These are phyloP conservation scores for Pseudocercospora cruenta DNA, from an alignment of 2,329 filamentous ascomycete genomes.

Conservation along the genomic window DNA sequence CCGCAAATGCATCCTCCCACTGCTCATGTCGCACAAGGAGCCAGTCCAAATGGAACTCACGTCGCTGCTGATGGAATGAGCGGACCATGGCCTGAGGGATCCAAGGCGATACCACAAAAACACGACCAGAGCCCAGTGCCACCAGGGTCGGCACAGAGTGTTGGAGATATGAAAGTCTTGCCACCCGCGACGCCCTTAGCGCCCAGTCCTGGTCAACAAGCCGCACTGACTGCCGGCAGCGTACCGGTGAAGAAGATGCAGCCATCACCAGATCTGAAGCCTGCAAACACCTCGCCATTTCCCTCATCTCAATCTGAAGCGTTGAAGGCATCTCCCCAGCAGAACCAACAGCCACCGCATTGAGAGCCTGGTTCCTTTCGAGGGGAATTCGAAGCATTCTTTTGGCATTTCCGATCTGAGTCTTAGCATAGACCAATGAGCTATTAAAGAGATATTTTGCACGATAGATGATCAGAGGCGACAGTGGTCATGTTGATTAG, in stretches of 20 bases:
- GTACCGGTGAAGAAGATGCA: conserved; percentile 38
- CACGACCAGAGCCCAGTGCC: conserved; percentile 34
- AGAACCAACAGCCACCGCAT: background rate
- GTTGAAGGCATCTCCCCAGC: background rate
- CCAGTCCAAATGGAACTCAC: conserved; percentile 23
- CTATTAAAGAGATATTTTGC: background rate
- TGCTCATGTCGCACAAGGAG: conserved; percentile 9
- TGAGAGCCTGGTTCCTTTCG: background rate
- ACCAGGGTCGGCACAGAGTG: conserved; percentile 20
- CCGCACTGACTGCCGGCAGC: conserved; percentile 29
- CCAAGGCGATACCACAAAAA: conserved; percentile 37
- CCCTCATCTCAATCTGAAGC: background rate
- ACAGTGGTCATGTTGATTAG: background rate
- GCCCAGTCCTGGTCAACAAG: conserved; percentile 33
- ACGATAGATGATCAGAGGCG: background rate
- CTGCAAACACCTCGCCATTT: background rate
- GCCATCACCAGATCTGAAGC: background rate
- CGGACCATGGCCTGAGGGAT: conserved; percentile 38
- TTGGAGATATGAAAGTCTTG: conserved; percentile 30
- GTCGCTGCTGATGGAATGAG: conserved; percentile 40
- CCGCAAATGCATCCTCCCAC: conserved; percentile 24
- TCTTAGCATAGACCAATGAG: background rate
- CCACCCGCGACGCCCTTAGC: conserved; percentile 32
- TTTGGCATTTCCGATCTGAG: background rate
- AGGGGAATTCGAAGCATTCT: background rate